A percentile compares a stretch with the other conserved stretches of the same genome.
Conservation (phyloP, 257 asterid genomes). For the Solanum pennellii region DNA sequence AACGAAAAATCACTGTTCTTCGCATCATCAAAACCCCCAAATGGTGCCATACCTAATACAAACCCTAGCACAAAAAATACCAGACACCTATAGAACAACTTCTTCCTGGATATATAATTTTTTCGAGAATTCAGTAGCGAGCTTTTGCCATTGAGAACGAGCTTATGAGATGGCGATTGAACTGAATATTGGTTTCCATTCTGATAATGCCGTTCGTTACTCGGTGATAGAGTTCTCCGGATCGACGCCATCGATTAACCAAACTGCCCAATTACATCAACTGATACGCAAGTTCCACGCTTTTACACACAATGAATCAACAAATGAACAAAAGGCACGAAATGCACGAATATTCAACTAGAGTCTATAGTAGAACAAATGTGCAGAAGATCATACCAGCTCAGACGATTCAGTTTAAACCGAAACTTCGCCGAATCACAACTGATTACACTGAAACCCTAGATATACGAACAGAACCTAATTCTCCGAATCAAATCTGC, state of each 20-base stretch:
- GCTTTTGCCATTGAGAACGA: constrained; percentile 31
- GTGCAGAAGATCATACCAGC: neutral
- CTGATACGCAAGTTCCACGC: neutral
- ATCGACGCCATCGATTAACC: constrained; percentile 63
- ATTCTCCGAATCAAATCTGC: neutral
- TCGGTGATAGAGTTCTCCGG: constrained; percentile 83
- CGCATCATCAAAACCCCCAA: constrained; percentile 34
- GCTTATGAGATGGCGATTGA: constrained; percentile 63
- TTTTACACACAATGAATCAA: neutral
- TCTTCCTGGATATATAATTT: constrained; percentile 40
- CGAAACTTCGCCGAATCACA: neutral
- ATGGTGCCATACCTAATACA: constrained; percentile 71
- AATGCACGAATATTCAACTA: neutral
- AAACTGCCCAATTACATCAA: neutral
- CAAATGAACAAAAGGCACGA: neutral
- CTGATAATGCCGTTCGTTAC: constrained; percentile 53
- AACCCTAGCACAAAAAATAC: constrained; percentile 67
- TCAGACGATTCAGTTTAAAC: neutral
- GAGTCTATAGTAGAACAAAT: neutral
- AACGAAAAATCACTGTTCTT: constrained; percentile 26
- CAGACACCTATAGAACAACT: constrained; percentile 48
- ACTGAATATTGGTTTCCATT: constrained; percentile 39
- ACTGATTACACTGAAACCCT: neutral
- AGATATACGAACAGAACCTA: neutral
- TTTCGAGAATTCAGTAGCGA: constrained; percentile 46